Evolutionary conservation across 768 basidiomycete genomes (phyloP).

Genomic region (Lactarius indigo): DNA sequence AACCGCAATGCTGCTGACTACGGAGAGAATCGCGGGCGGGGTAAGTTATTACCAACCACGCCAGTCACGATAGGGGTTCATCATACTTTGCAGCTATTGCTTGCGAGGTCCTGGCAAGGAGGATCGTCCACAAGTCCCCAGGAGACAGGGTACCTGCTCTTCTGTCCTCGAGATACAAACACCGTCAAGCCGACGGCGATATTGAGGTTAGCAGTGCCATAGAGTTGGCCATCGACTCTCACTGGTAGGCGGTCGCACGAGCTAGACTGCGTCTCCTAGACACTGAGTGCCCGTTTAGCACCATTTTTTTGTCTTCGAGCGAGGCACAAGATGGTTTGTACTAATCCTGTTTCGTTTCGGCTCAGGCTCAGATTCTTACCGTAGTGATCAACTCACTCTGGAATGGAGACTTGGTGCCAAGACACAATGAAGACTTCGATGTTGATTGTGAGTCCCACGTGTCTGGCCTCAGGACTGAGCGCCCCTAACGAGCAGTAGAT

Average conservation of each 20-base stretch:
- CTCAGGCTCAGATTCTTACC: neutral
- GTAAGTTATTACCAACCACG: conserved; percentile 37
- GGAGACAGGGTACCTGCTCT: conserved; percentile 61
- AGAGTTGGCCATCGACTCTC: conserved; percentile 89
- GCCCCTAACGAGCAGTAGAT: conserved; percentile 43
- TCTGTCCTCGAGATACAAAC: conserved; percentile 76
- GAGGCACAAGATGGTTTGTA: conserved; percentile 77
- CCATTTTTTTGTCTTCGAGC: conserved; percentile 79
- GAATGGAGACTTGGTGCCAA: conserved; percentile 79
- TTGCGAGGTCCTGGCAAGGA: conserved; percentile 80
- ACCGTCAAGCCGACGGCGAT: conserved; percentile 72
- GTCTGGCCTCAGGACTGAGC: neutral
- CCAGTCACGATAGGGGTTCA: neutral
- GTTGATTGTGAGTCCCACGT: conserved; percentile 60
- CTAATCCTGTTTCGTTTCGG: neutral
- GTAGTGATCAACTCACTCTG: conserved; percentile 79
- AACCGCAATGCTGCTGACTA: conserved; percentile 80
- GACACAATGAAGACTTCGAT: conserved; percentile 66
- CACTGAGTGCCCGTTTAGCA: conserved; percentile 38
- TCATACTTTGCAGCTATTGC: conserved; percentile 53
- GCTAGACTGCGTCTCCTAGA: conserved; percentile 1
- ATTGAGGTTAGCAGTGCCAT: conserved; percentile 75
- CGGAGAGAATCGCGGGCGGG: conserved; percentile 80
- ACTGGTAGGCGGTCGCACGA: conserved; percentile 52
- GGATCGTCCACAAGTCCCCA: conserved; percentile 67